Evolutionary conservation across 163 green algal species (phyloP), one percentile per base, ranked within the genome.

Genomic region (Volvox carteri): DNA sequence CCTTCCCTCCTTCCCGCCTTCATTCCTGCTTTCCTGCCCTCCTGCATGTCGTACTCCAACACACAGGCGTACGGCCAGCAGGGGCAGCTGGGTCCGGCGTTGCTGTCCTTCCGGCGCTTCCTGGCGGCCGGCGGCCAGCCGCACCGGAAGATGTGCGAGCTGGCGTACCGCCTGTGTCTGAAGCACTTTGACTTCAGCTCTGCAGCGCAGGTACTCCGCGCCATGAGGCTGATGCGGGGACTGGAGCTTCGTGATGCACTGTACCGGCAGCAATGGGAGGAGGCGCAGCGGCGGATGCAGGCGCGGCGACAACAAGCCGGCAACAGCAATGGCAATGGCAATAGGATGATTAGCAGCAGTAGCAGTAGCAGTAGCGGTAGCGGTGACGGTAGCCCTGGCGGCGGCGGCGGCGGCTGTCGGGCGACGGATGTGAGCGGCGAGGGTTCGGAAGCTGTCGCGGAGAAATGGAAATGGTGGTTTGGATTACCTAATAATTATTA

Each of bases 381-480:
- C 54, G 16, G 54, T 54, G 12, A n/a, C 79, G 42, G 30, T 30
- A 42, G 42, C n/a, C n/a, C n/a, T n/a, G n/a, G n/a, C n/a, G n/a
- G n/a, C n/a, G n/a, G n/a, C n/a, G n/a, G n/a, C n/a, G n/a, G n/a
- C n/a, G n/a, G n/a, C n/a, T n/a, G n/a, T n/a, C n/a, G n/a, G n/a
- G n/a, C n/a, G n/a, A n/a, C n/a, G n/a, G n/a, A n/a, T n/a, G n/a
- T n/a, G n/a, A n/a, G n/a, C 35, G 52, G 37, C 21, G 39, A 37
- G 3, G 33, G 28, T 39, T 23, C 37, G 23, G 16, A 1, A 12
- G 16, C 30, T 6, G 54, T 8, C 23, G 23, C 78, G 0, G 88
- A 92, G 75, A 80, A 86, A 39, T 56, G 74, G n/a, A 92, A 92
- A n/a, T 92, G 88, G 88, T 92, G 86, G 54, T 81, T 92, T 12